Percentiles rank a stretch among this genome's conserved stretches.
phyloP scores from a whole-genome alignment of 345 rosid genomes.

The Brassica rapa region DNA sequence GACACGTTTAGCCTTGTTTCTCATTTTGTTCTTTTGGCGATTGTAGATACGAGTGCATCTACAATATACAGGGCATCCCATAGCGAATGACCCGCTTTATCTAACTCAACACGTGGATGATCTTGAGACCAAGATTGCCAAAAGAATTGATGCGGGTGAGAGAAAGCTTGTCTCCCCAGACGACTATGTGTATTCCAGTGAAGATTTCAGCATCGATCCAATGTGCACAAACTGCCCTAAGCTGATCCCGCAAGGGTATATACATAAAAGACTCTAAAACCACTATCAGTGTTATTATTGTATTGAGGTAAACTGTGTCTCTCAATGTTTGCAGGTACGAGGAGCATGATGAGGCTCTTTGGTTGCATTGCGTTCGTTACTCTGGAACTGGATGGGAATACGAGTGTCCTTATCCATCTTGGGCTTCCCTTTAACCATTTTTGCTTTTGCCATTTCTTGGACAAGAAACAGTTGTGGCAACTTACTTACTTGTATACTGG shows the following conservation, averaged over 20 bases:
- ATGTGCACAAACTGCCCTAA: conserved; percentile 78
- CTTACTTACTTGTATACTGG: not conserved
- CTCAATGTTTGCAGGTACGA: conserved; percentile 53
- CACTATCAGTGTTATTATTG: not conserved
- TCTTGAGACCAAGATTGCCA: conserved; percentile 51
- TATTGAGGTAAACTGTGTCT: not conserved
- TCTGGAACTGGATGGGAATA: conserved; percentile 78
- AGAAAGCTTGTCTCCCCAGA: conserved; percentile 28
- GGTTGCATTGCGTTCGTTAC: conserved; percentile 75
- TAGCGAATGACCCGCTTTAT: conserved; percentile 88
- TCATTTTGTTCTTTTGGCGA: conserved; percentile 13
- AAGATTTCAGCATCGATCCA: conserved; percentile 73
- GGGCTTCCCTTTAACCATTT: conserved; percentile 50
- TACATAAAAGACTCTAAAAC: not conserved
- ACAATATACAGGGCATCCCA: conserved; percentile 74
- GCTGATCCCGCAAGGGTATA: conserved; percentile 78
- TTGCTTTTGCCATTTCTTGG: not conserved
- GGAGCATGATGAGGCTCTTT: conserved; percentile 68
- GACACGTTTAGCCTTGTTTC: not conserved
- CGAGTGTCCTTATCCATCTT: conserved; percentile 75
- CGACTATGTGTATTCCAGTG: conserved; percentile 39
- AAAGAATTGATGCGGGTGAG: conserved; percentile 53
- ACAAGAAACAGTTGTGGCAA: not conserved
- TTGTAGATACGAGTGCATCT: conserved; percentile 89
- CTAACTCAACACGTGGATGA: conserved; percentile 47